Base-by-base conservation (phyloP, 768 basidiomycete genomes). In the Hygrophoropsis aurantiaca region DNA sequence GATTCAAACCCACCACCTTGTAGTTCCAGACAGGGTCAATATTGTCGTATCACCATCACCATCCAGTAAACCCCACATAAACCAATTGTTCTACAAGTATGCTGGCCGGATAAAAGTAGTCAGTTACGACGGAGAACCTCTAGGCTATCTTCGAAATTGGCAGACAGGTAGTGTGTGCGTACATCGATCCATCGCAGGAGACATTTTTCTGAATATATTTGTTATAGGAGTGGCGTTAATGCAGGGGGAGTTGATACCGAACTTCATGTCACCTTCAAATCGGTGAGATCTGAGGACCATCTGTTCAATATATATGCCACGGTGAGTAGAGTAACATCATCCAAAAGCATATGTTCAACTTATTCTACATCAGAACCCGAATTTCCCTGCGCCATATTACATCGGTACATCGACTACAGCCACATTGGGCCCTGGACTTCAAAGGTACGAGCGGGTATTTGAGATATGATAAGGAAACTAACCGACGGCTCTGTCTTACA, bases 31-130 rank as follows among this genome's bases (percentile, higher is more conserved):
- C 7, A 30, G 13, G 34, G 10, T 18, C 23, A 24, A 11, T 40
- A 27, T 20, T 23, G 15, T 42, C 42, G 10, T 30, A 30, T 40
- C 43, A 19, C 10, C 43, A 20, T 39, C 37, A 13, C 15, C 52
- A 10, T 15, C 32, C 8, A 20, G 44, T 30, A 18, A 36, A 35
- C 27, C 39, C 38, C 24, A 20, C 45, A 61, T 7, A 54, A 58
- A 68, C 70, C 62, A 52, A 56, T 47, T 19, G 8, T 40, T 34
- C 13, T 15, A 45, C 13, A 41, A 26, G 35, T 36, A 39, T 43
- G 60, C 58, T 21, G 74, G 74, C 10, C 66, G 67, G 36, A 56
- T 77, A 32, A 49, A 73, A 51, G 68, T 73, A 23, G 67, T 69
- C 25, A 56, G 58, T 13, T 39, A 52, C 8, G 56, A 66, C 38